Evolutionary conservation across 78 protist species (phyloP).

Genomic region (Tieghemostelium lacteum): DNA sequence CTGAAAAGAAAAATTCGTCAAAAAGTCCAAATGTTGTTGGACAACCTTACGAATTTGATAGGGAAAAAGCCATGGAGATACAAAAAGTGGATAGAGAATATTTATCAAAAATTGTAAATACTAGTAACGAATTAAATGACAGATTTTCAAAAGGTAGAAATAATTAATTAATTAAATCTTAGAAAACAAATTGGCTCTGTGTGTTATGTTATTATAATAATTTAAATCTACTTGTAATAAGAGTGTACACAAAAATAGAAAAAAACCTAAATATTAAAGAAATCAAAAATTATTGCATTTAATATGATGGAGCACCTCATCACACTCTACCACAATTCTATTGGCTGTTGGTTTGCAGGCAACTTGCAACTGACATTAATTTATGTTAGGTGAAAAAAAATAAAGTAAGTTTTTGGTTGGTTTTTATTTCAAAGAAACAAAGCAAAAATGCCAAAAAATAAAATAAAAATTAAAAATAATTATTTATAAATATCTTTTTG

Average conservation of each 20-base stretch:
- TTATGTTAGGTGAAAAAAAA: background rate
- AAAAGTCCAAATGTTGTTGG: no score
- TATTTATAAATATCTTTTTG: no score
- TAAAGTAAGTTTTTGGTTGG: no score
- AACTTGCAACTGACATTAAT: no score
- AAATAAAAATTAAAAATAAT: no score
- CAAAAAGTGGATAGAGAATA: slow-evolving; percentile 14
- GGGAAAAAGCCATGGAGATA: slow-evolving; percentile 34
- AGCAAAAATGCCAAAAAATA: no score
- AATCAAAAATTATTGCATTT: background rate
- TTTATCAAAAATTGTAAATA: slow-evolving; percentile 6
- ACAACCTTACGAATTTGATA: slow-evolving; percentile 14
- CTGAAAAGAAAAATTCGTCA: background rate
- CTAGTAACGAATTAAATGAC: background rate
- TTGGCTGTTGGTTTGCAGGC: background rate
- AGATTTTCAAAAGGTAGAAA: slow-evolving; percentile 25
- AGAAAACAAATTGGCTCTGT: background rate
- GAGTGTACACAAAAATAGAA: no score
- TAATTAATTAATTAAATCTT: no score
- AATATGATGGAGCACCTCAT: background rate
- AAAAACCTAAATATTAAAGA: background rate
- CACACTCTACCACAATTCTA: background rate
- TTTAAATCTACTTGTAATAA: no score
- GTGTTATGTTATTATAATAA: no score
- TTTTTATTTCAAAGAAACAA: no score